phyloP scores from a whole-genome alignment of 2,329 filamentous ascomycete genomes.

The Monosporascus cannonballus region DNA sequence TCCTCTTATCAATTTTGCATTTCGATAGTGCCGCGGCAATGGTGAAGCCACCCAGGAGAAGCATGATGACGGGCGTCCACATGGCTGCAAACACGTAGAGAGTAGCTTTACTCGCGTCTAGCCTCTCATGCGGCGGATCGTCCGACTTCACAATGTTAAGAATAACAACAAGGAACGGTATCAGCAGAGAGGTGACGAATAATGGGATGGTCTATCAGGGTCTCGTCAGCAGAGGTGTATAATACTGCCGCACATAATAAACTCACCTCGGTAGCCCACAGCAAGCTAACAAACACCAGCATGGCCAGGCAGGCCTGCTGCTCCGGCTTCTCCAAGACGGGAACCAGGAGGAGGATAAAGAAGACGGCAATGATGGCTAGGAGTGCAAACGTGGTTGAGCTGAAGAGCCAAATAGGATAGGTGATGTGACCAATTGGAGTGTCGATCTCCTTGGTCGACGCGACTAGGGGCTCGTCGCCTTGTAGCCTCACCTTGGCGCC shows the following conservation, averaged over 20 bases:
- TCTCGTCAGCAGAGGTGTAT: slow-evolving; percentile 3
- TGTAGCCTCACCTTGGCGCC: slow-evolving; percentile 66
- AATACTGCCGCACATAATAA: background rate
- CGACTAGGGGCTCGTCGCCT: slow-evolving; percentile 68
- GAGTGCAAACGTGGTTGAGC: slow-evolving; percentile 72
- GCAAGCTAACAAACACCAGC: slow-evolving; percentile 83
- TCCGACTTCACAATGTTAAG: slow-evolving; percentile 79
- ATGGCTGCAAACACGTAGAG: slow-evolving; percentile 86
- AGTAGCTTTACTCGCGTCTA: slow-evolving; percentile 76
- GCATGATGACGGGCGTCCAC: slow-evolving; percentile 99
- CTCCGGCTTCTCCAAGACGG: slow-evolving; percentile 79
- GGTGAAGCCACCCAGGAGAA: slow-evolving; percentile 91
- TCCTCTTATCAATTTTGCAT: slow-evolving; percentile 94
- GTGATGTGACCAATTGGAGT: slow-evolving; percentile 76
- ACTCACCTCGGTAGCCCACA: slow-evolving; percentile 91
- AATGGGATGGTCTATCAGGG: slow-evolving; percentile 73
- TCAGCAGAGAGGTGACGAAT: slow-evolving; percentile 89
- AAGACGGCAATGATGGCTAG: slow-evolving; percentile 68
- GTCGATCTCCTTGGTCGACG: slow-evolving; percentile 59
- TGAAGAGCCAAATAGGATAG: slow-evolving; percentile 78
- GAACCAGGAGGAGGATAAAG: slow-evolving; percentile 63
- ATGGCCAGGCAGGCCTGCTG: slow-evolving; percentile 95
- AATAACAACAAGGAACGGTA: slow-evolving; percentile 88
- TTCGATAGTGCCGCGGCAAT: slow-evolving; percentile 93
- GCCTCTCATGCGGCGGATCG: slow-evolving; percentile 56